Evolutionary conservation across 108 stramenopile species (phyloP).

Genomic region (Pseudonitzschia pungens): DNA sequence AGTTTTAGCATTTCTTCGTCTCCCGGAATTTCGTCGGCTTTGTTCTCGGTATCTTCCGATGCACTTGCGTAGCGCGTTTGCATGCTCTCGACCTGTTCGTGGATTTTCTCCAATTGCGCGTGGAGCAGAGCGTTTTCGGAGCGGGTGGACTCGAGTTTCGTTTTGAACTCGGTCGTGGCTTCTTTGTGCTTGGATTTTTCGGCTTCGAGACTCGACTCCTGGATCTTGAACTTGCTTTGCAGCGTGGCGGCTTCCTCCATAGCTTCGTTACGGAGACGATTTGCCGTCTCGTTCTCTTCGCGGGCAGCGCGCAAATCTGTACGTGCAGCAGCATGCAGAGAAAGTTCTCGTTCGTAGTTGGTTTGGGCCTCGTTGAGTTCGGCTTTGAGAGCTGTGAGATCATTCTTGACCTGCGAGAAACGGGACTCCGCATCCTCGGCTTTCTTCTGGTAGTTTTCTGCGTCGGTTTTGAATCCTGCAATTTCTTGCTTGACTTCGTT

Average conservation of each 20-base stretch:
- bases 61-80: conserved; percentile 29
- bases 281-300: conserved; percentile 55
- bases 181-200: conserved; percentile 57
- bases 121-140: conserved; percentile 76
- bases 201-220: conserved; percentile 42
- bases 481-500: conserved; percentile 57
- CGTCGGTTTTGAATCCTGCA: conserved; percentile 43
- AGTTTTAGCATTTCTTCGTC: conserved; percentile 27
- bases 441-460: conserved; percentile 49
- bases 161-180: conserved; percentile 49
- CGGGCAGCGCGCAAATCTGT: conserved; percentile 64
- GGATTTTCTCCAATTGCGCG: conserved; percentile 68
- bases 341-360: conserved; percentile 86
- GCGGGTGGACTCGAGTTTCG: conserved; percentile 56
- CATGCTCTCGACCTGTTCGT: conserved; percentile 59
- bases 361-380: conserved; percentile 42
- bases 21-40: conserved; percentile 18
- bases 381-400: conserved; percentile 51
- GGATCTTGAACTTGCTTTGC: conserved; percentile 50
- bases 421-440: conserved; percentile 46
- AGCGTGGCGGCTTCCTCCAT: conserved; percentile 47
- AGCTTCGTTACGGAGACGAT: conserved; percentile 44
- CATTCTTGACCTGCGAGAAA: conserved; percentile 46
- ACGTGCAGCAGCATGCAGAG: conserved; percentile 73
- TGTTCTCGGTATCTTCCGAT: conserved; percentile 9